These are phyloP conservation scores for Apiotrichum veenhuisii DNA, from an alignment of 1,284 basidiomycete genomes.

Conservation along the genomic window DNA sequence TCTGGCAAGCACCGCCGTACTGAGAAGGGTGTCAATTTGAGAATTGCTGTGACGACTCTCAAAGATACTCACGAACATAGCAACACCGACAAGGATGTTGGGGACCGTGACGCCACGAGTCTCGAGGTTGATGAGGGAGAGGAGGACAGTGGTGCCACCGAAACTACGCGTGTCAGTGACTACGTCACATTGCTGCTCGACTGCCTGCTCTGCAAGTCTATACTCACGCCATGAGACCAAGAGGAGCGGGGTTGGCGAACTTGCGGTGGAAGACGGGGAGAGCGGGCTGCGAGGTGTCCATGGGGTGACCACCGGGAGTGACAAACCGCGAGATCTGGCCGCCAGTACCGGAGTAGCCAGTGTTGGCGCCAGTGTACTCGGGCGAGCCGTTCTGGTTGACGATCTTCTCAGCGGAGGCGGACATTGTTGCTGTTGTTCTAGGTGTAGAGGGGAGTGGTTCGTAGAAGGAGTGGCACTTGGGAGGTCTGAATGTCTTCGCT, in stretches of 20 bases:
- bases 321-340: slow-evolving; percentile 31
- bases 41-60: background rate
- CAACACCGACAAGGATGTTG: slow-evolving; percentile 82
- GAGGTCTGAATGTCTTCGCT: no score
- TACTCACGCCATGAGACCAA: slow-evolving; percentile 51
- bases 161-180: slow-evolving; percentile 28
- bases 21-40: background rate
- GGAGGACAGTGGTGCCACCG: slow-evolving; percentile 55
- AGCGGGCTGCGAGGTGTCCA: slow-evolving; percentile 44
- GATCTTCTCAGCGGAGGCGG: no score
- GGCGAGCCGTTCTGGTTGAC: no score
- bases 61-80: slow-evolving; percentile 53
- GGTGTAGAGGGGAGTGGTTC: no score
- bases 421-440: no score
- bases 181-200: no score
- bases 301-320: slow-evolving; percentile 46
- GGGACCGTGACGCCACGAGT: slow-evolving; percentile 50
- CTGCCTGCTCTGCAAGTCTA: no score
- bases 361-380: no score
- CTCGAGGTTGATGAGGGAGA: slow-evolving; percentile 51
- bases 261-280: slow-evolving; percentile 49
- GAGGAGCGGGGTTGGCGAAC: slow-evolving; percentile 56
- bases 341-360: slow-evolving; percentile 27
- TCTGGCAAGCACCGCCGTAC: slow-evolving; percentile 72
- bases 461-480: no score